Base-by-base conservation (phyloP, 169 alveolate genomes). In the Cryptosporidium meleagridis region DNA sequence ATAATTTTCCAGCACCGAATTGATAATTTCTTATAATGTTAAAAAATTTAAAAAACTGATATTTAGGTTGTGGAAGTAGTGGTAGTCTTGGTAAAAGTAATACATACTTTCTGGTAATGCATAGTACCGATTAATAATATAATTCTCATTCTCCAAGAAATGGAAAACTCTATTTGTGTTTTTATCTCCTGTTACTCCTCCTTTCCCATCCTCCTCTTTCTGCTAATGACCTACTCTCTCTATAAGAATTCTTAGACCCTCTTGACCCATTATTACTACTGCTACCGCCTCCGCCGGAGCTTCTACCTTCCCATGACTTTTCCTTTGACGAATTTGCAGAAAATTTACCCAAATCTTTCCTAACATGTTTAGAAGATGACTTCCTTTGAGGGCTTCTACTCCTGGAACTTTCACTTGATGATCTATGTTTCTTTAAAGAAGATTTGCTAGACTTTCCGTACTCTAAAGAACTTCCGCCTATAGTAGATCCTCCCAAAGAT, bases 141-240 rank as follows among this genome's bases (percentile, higher is more conserved):
- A 48, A 14, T 3, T 1, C 55, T 48, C n/a, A 14, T 48, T 48
- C 21, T 48, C 21, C 21, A 48, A 48, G 23, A 41, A 48, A 48
- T 48, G 55, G 18, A 0, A 16, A 48, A 0, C 55, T 16, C 5
- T 16, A 48, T 16, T 48, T 3, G 67, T 0, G 4, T 7, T n/a
- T 14, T 37, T 35, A 80, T 80, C 87, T 39, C 16, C 87, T 59
- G 26, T 65, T 65, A 12, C 87, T 65, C 35, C 80, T 59, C 41
- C 87, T 80, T 21, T 80, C 87, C 87, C 87, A 80, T 41, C 73
- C 87, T 31, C 87, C 73, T 26, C 87, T 37, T 29, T 80, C 87
- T 23, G 75, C 75, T 26, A 80, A 29, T 6, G 87, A 65, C 21
- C 87, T 59, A 35, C 53, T 72, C 39, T 80, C 87, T 62, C 87